Percentiles rank a stretch among this genome's conserved stretches.
These are phyloP conservation scores for Fusarium sp. DNA, from an alignment of 2,329 filamentous ascomycete genomes.

Conservation along the genomic window DNA sequence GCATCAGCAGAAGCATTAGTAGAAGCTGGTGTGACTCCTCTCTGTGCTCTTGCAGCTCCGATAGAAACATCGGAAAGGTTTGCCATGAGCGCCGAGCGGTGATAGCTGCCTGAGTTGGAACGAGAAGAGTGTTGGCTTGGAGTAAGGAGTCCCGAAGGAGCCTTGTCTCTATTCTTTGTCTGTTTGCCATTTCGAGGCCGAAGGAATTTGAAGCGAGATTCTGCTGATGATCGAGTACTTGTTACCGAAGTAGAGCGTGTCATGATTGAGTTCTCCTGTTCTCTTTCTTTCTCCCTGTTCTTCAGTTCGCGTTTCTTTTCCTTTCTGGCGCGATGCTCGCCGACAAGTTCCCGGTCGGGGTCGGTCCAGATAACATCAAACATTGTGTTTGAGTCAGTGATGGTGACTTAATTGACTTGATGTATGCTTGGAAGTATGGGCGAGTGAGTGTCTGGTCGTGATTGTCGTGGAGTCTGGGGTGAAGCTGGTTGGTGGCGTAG, in stretches of 20 bases:
- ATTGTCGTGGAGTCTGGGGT: neutral
- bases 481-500: neutral
- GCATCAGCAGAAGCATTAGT: conserved; percentile 6
- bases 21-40: neutral
- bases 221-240: conserved; percentile 59
- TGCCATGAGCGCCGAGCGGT: conserved; percentile 37
- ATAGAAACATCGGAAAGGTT: conserved; percentile 38
- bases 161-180: conserved; percentile 33
- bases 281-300: conserved; percentile 39
- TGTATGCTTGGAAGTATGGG: no score
- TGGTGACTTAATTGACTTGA: neutral
- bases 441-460: neutral
- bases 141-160: conserved; percentile 45
- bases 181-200: conserved; percentile 53
- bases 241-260: conserved; percentile 58
- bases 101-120: conserved; percentile 45
- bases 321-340: conserved; percentile 65
- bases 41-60: conserved; percentile 7
- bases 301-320: conserved; percentile 54
- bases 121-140: conserved; percentile 47
- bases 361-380: conserved; percentile 72
- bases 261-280: conserved; percentile 42
- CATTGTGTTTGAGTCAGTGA: conserved; percentile 56
- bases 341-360: conserved; percentile 65
- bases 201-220: conserved; percentile 61